Conservation (phyloP, 495 filamentous ascomycete genomes). For the Penicillium mononematosum region DNA sequence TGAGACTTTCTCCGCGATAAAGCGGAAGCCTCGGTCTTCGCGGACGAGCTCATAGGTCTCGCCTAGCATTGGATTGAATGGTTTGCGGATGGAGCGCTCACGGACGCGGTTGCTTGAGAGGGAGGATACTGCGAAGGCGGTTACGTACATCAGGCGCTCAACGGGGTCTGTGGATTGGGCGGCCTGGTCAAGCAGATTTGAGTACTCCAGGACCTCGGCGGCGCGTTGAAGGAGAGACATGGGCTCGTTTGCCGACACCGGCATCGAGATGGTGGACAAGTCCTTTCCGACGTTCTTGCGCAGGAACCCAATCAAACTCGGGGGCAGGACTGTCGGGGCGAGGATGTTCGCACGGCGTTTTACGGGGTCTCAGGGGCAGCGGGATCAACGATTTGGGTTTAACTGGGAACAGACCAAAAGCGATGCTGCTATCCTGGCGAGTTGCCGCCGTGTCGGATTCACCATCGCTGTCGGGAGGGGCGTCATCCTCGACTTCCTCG, state of each 20-base stretch:
- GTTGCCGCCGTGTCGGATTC: slow-evolving; percentile 41
- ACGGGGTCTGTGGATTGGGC: slow-evolving; percentile 52
- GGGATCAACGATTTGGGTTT: slow-evolving; percentile 74
- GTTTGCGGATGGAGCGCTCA: slow-evolving; percentile 92
- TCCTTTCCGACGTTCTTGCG: slow-evolving; percentile 99
- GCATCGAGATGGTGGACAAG: slow-evolving; percentile 93
- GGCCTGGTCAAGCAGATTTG: slow-evolving; percentile 75
- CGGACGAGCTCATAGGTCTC: slow-evolving; percentile 94
- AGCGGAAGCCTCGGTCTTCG: slow-evolving; percentile 83
- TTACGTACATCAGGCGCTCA: slow-evolving; percentile 77
- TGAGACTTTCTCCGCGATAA: slow-evolving; percentile 88
- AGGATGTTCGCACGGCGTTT: slow-evolving; percentile 68
- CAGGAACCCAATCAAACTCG: slow-evolving; percentile 87
- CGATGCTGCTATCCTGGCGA: slow-evolving; percentile 39
- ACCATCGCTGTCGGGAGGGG: slow-evolving; percentile 54
- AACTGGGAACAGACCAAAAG: slow-evolving; percentile 62
- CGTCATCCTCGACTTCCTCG: slow-evolving; percentile 41
- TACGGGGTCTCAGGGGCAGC: slow-evolving; percentile 66
- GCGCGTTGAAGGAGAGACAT: slow-evolving; percentile 82
- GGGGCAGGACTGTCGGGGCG: slow-evolving; percentile 71
- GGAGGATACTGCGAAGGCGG: slow-evolving; percentile 84
- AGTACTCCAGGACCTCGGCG: slow-evolving; percentile 88
- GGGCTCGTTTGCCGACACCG: slow-evolving; percentile 93
- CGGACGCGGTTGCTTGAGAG: slow-evolving; percentile 77
- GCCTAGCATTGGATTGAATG: slow-evolving; percentile 96